Evolutionary conservation across 1,284 basidiomycete species (phyloP).

Genomic region (Phlebopus sp.): DNA sequence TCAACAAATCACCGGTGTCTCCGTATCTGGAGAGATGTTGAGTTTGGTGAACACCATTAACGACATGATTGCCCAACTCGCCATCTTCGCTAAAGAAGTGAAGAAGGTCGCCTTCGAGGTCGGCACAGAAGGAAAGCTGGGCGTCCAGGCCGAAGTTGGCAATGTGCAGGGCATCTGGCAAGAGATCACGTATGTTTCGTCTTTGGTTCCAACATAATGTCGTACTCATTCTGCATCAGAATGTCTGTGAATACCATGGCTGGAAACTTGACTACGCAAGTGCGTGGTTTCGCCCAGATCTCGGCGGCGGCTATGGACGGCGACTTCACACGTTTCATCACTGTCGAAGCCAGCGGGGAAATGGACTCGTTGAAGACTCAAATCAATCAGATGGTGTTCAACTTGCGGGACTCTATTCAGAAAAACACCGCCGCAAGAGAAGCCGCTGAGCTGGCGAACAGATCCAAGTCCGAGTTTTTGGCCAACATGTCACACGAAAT

Average conservation of each 20-base stretch:
- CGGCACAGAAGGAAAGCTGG: slow-evolving; percentile 94
- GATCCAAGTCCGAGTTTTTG: slow-evolving; percentile 96
- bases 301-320: slow-evolving; percentile 98
- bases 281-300: slow-evolving; percentile 98
- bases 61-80: slow-evolving; percentile 94
- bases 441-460: slow-evolving; percentile 94
- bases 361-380: slow-evolving; percentile 99
- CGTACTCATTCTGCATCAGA: slow-evolving; percentile 32
- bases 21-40: slow-evolving; percentile 94
- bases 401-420: slow-evolving; percentile 95
- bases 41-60: slow-evolving; percentile 94
- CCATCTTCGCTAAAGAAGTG: slow-evolving; percentile 92
- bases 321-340: slow-evolving; percentile 98
- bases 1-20: slow-evolving; percentile 90
- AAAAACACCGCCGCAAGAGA: slow-evolving; percentile 98
- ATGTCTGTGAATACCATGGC: slow-evolving; percentile 96
- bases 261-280: slow-evolving; percentile 95
- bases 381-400: slow-evolving; percentile 99
- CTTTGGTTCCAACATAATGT: slow-evolving; percentile 1
- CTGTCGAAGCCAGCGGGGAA: slow-evolving; percentile 96
- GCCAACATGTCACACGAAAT: slow-evolving; percentile 98
- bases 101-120: slow-evolving; percentile 95
- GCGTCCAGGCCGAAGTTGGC: slow-evolving; percentile 96
- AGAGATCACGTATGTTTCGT: slow-evolving; percentile 85
- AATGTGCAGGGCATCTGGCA: slow-evolving; percentile 98